Evolutionary conservation across 2,329 filamentous ascomycete genomes (phyloP), one percentile per base, ranked within the genome.

Genomic region (Exophiala alcalophila): DNA sequence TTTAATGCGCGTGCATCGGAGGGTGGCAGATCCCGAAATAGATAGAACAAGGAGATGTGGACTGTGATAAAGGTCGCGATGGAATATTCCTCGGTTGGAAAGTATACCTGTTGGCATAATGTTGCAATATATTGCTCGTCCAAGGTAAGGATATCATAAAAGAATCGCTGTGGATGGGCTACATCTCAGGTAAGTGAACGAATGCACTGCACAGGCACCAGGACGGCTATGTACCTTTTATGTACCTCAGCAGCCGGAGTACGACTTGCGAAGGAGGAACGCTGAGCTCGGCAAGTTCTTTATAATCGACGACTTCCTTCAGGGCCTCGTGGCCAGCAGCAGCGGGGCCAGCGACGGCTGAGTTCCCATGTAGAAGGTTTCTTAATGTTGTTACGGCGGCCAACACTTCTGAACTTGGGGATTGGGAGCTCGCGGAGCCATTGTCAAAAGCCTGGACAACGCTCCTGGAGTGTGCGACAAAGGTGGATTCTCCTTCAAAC

Each of bases 401-500:
- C 4, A 36, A 40, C 19, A 49, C 36, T 18, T 49, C 40, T 37
- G 31, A 21, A 4, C 28, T 28, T 7, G 32, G 27, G 19, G n/a
- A n/a, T 25, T 36, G 6, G 27, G 18, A 28, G 36, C 24, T 16
- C 37, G 15, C 9, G 27, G 31, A 27, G 32, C 45, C 34, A 9
- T 20, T 41, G 31, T 49, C 45, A 21, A 52, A 38, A 15, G 41
- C 36, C 30, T 46, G 33, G 10, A 40, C 42, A 16, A 45, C 71
- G 56, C 72, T 69, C 3, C 65, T 66, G 0, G 71, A 74, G 47
- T 76, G 72, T 5, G 67, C 64, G 21, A 63, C 64, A 14, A 74
- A 63, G 2, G 72, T 69, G 0, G 72, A 73, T 37, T 71, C 71
- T 3, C 71, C 72, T 49, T 75, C 72, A 32, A 73, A 76, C 2